Base-by-base conservation (phyloP, 139 green algal genomes). In the Bryopsis sp. region DNA sequence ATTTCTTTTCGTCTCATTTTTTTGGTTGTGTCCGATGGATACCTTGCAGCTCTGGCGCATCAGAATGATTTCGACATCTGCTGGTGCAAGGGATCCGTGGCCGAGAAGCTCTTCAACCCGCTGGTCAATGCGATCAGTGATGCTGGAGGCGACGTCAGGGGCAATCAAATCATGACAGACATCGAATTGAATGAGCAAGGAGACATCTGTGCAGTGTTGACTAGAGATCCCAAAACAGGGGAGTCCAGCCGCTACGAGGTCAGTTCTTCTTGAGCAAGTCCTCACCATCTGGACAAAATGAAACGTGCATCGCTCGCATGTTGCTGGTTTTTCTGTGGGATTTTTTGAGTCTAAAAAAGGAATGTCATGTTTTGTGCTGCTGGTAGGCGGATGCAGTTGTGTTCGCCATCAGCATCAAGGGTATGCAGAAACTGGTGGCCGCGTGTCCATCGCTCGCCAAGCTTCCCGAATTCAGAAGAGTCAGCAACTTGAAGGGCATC, bases 401-500 rank as follows among this genome's bases (percentile, higher is more conserved):
- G 36, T 90, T 95, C 76, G 89, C 89, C 8, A 79, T 96, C 26
- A 86, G 77, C 48, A 79, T 92, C 19, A 78, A 29, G 74, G 88
- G 84, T 70, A 91, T 96, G 86, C 83, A 96, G 81, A 89, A 89
- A 77, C 79, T 96, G 58, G 78, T 95, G 38, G 28, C 67, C 1
- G 72, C 64, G 24, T 85, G 59, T 37, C 76, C 79, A 0, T 64
- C 62, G 6, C 79, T 96, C 46, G 82, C 69, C 39, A 43, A 58
- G 24, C 61, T 77, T 0, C 39, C 37, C 26, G 86, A 92, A 74
- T 90, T 90, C 66, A 46, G 58, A 6, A 47, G 46, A n/a, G 75
- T 92, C 38, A 90, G 89, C 83, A 89, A 93, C 73, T 73, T 96
- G 39, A 73, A 70, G 11, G 50, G 65, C 48, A 81, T 95, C 26